Evolutionary conservation across 305 asterid genomes (phyloP), one percentile per base, ranked within the genome.

Genomic region (Nicotiana rustica): DNA sequence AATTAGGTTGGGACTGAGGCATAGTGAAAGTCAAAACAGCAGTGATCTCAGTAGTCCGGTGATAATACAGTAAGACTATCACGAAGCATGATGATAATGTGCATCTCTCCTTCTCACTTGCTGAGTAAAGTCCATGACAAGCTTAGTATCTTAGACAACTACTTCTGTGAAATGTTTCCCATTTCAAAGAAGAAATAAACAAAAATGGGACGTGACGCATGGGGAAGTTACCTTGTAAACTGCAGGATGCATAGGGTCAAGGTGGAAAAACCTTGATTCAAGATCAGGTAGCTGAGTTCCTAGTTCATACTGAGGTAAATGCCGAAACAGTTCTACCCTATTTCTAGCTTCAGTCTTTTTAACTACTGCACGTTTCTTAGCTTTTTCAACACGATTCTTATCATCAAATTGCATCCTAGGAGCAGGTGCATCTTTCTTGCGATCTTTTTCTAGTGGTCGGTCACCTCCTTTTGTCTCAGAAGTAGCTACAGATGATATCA

Each of bases 401-500:
- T 86, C 91, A 82, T 86, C 91, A 80, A 88, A 88, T 80, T 88
- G 91, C 89, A 86, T 83, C 82, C 82, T 86, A 67, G 89, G 88
- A 69, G 88, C 87, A 64, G 89, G 91, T n/a, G 65, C 80, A 79
- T 88, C 89, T 71, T 88, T 88, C 69, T 85, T 88, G 60, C 84
- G 79, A 73, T 86, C 87, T 84, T 86, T 88, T 60, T 86, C 91
- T 15, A 38, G 82, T 35, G 77, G 81, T 77, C 87, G 85, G 41
- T 88, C 87, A 67, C 82, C 83, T 77, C 85, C 81, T 86, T 77
- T 88, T 85, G 84, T 86, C 84, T 88, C 88, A 75, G 84, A 71
- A 76, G 84, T 83, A 77, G 80, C 75, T 7, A 76, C 29, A 29
- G 85, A 77, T 77, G 88, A 56, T 67, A 69, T 69, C 25, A 68